Conservation (phyloP, 2,329 filamentous ascomycete genomes). For the Alternaria viburni region DNA sequence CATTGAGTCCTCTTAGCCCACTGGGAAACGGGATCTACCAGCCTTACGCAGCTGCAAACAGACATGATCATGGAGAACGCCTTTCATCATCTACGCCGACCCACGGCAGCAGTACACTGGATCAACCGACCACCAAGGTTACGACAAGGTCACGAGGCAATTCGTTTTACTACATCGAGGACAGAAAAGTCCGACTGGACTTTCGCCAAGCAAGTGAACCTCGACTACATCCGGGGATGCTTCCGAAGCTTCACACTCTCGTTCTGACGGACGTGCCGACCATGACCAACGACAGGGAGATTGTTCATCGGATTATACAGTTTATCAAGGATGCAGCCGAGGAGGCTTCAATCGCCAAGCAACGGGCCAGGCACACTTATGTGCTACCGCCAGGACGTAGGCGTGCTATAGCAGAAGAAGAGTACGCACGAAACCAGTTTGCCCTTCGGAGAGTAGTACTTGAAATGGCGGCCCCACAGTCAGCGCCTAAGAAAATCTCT, state of each 20-base stretch:
- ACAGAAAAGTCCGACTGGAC: slow-evolving; percentile 38
- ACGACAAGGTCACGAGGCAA: slow-evolving; percentile 26
- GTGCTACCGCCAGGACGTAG: slow-evolving; percentile 63
- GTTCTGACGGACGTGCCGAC: slow-evolving; percentile 64
- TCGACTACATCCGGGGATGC: slow-evolving; percentile 60
- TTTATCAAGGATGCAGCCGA: slow-evolving; percentile 65
- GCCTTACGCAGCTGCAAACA: neutral
- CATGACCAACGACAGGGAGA: slow-evolving; percentile 51
- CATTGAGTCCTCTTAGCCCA: slow-evolving; percentile 24
- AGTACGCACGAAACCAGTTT: slow-evolving; percentile 60
- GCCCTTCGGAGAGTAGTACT: slow-evolving; percentile 62
- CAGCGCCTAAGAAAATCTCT: slow-evolving; percentile 43
- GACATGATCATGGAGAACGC: neutral
- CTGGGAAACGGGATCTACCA: slow-evolving; percentile 5
- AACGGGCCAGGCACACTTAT: slow-evolving; percentile 63
- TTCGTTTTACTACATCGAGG: slow-evolving; percentile 35
- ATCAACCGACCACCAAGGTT: neutral
- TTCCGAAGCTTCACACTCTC: slow-evolving; percentile 61
- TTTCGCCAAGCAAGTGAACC: slow-evolving; percentile 41
- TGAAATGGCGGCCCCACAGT: slow-evolving; percentile 50
- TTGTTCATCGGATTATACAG: slow-evolving; percentile 52
- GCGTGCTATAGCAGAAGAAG: slow-evolving; percentile 56
- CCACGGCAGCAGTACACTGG: slow-evolving; percentile 3
- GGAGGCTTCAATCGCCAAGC: slow-evolving; percentile 59
- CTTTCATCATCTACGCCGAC: slow-evolving; percentile 23